Evolutionary conservation across 331 rosid genomes (phyloP).

Genomic region (Malus hybrid): DNA sequence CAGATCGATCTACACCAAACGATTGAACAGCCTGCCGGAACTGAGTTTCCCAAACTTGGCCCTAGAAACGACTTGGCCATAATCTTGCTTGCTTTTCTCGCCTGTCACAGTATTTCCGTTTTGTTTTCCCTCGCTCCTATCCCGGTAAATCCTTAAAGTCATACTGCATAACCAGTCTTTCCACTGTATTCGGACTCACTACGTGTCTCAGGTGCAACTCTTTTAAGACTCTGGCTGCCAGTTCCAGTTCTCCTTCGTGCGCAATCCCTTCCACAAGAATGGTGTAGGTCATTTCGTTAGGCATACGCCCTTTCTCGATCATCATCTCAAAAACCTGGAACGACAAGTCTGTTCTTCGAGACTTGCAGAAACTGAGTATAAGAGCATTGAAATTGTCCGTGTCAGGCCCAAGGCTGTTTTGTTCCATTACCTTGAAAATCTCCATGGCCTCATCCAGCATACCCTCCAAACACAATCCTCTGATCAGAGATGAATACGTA

Average conservation of each 20-base stretch:
- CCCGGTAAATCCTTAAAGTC: conserved; percentile 40
- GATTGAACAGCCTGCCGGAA: not conserved
- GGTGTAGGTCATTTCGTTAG: conserved; percentile 72
- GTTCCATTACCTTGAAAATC: conserved; percentile 69
- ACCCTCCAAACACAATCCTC: conserved; percentile 83
- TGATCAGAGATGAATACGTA: conserved; percentile 72
- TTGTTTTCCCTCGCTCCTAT: conserved; percentile 4
- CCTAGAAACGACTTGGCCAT: not conserved
- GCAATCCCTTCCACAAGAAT: conserved; percentile 80
- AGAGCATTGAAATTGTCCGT: conserved; percentile 75
- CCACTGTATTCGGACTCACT: conserved; percentile 52
- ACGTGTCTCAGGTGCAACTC: conserved; percentile 48
- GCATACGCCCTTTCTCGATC: conserved; percentile 61
- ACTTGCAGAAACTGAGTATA: conserved; percentile 67
- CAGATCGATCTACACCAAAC: not conserved
- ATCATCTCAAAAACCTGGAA: conserved; percentile 54
- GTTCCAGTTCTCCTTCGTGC: conserved; percentile 31
- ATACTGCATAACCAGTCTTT: conserved; percentile 69
- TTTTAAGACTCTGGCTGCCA: conserved; percentile 51
- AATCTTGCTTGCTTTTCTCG: conserved; percentile 2
- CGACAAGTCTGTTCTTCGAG: conserved; percentile 49
- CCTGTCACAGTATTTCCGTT: not conserved
- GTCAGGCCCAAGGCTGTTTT: conserved; percentile 43
- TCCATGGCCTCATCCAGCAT: conserved; percentile 75
- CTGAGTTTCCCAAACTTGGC: not conserved